Base-by-base conservation (phyloP, 768 basidiomycete species). In the Boletus insuetus region DNA sequence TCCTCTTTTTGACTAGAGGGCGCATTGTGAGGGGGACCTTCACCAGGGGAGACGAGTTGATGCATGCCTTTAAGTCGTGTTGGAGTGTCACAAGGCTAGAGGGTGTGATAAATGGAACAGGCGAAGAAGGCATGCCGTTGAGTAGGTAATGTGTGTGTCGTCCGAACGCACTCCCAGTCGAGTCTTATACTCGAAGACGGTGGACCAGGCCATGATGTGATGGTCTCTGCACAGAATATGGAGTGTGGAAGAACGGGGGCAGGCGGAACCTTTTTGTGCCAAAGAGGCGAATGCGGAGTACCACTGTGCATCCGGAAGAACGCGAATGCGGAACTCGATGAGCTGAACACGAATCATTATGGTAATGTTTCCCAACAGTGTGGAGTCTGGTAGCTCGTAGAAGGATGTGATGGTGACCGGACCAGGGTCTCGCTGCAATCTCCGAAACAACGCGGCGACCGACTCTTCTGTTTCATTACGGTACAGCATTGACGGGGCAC, bases 31-130 rank as follows among this genome's bases (percentile, higher is more conserved):
- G 66, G 47, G 66, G 49, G 51, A 69, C 42, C 56, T 69, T 67
- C 35, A 68, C n/a, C 3, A 68, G 59, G 3, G 60, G 58, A 6
- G 59, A 69, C 40, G 60, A 60, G 19, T 11, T 54, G 50, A 68
- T 67, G 67, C 51, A 58, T 32, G 67, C 56, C 63, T 68, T 68
- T 67, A 68, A 69, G 60, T 62, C 65, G 56, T 59, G 67, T 29
- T 58, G 67, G 8, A 68, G 51, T 8, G 63, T 58, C 65, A 69
- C 63, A 54, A 68, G 67, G 63, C 65, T 35, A 26, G 63, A 64
- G 58, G 53, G 51, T 51, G 59, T 58, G 42, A 67, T 62, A 62
- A 69, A 67, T 29, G 67, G 60, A 55, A 60, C 51, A 65, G 60
- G 55, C 56, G 67, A 51, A 4, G 48, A 48, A 52, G 67, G 67